Evolutionary conservation across 2,329 filamentous ascomycete genomes (phyloP), one percentile per base, ranked within the genome.

Genomic region (Botrytis elliptica): DNA sequence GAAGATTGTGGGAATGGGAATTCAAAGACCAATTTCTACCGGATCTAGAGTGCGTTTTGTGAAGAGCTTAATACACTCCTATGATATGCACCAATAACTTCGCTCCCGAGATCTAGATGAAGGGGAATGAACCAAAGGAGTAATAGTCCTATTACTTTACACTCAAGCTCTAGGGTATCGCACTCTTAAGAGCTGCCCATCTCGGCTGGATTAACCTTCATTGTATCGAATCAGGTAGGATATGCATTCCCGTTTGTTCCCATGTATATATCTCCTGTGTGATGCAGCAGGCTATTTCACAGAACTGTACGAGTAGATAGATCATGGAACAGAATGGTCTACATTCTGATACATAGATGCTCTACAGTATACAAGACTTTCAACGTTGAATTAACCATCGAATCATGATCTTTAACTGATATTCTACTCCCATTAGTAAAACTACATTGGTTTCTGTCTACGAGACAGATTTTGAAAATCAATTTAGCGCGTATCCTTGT

Each of bases 401-500:
- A 16, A n/a, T 55, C 25, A n/a, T 16, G 25, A 7, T 52, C 5
- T n/a, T 55, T n/a, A 16, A 5, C 49, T n/a, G 25, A 16, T 7
- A 12, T 55, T n/a, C 2, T n/a, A 16, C 12, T 25, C 12, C 25
- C 1, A 14, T 16, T 16, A 12, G 25, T 14, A 7, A 55, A 55
- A n/a, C 49, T 55, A 7, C 12, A 16, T n/a, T n/a, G 1, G 25
- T 14, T n/a, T 7, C 12, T 55, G 12, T 55, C 49, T 55, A 7
- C 5, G 49, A 55, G 22, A 55, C 5, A n/a, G 25, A 3, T n/a
- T 52, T n/a, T n/a, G 12, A 7, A 52, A 16, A 3, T 14, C 5
- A 3, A n/a, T 52, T 12, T n/a, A n/a, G 25, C 12, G 0, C 0
- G n/a, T n/a, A 52, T n/a, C 2, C 25, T 14, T n/a, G 25, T n/a